Evolutionary conservation across 2,329 filamentous ascomycete species (phyloP).

Genomic region (Fusarium sp.): DNA sequence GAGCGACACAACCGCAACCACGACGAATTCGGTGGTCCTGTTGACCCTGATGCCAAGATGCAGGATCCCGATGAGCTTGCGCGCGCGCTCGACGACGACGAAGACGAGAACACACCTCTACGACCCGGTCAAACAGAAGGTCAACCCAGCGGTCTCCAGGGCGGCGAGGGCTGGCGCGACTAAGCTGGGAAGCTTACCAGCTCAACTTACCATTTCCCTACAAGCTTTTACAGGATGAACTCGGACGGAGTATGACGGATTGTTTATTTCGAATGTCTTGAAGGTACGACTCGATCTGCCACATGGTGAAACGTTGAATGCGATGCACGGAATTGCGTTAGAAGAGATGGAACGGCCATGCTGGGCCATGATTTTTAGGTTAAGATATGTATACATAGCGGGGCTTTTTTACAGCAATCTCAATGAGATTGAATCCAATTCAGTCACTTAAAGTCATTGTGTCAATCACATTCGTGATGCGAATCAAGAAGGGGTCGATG

Average conservation of each 20-base stretch:
- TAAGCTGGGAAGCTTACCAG: constrained; percentile 30
- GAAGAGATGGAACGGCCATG: constrained; percentile 19
- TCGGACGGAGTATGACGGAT: constrained; percentile 36
- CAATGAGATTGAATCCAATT: constrained; percentile 13
- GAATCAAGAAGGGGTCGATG: constrained; percentile 21
- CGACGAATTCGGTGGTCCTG: constrained; percentile 57
- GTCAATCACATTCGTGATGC: neutral
- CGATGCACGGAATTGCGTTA: constrained; percentile 7
- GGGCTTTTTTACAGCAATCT: constrained; percentile 7
- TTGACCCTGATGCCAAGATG: constrained; percentile 74
- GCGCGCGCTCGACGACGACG: constrained; percentile 67
- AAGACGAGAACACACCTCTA: constrained; percentile 53
- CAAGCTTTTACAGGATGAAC: constrained; percentile 20
- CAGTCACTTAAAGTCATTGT: constrained; percentile 2
- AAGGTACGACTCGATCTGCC: constrained; percentile 2
- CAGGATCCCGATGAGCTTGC: constrained; percentile 74
- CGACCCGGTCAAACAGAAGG: constrained; percentile 46
- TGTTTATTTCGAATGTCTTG: constrained; percentile 35
- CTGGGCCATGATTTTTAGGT: neutral
- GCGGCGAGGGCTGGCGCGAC: constrained; percentile 61
- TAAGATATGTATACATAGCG: constrained; percentile 30
- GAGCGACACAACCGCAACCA: constrained; percentile 61
- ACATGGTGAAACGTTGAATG: constrained; percentile 2
- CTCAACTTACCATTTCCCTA: constrained; percentile 2
- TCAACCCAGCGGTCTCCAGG: constrained; percentile 55